Conservation (phyloP, 768 basidiomycete genomes). For the Trichaptum fuscoviolaceum region DNA sequence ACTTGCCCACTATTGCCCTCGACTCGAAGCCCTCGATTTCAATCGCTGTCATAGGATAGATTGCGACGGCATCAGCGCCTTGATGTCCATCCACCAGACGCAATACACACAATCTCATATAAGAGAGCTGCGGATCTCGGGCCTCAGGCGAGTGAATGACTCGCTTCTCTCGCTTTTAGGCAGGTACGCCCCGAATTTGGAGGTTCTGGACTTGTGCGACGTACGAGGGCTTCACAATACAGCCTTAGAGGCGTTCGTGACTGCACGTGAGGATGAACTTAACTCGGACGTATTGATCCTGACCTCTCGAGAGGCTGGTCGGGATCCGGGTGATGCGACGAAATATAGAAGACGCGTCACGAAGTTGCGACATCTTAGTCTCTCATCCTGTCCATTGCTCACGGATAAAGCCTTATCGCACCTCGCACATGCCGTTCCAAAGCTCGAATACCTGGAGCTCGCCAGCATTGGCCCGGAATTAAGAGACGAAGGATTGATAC, state of each 20-base stretch:
- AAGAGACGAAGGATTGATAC: slow-evolving; percentile 68
- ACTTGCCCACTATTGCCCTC: slow-evolving; percentile 52
- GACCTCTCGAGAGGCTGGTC: slow-evolving; percentile 59
- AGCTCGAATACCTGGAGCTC: slow-evolving; percentile 73
- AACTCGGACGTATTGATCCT: slow-evolving; percentile 37
- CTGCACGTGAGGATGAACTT: slow-evolving; percentile 37
- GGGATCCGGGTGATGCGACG: slow-evolving; percentile 44
- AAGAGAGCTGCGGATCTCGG: slow-evolving; percentile 61
- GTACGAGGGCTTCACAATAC: slow-evolving; percentile 68
- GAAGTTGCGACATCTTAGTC: slow-evolving; percentile 61
- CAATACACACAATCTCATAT: slow-evolving; percentile 23
- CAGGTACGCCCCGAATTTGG: slow-evolving; percentile 61
- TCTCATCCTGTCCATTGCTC: slow-evolving; percentile 67
- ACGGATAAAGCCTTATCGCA: slow-evolving; percentile 73
- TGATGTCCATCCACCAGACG: slow-evolving; percentile 29
- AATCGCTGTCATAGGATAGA: slow-evolving; percentile 66
- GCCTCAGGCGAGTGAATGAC: slow-evolving; percentile 57
- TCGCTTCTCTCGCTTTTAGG: slow-evolving; percentile 61
- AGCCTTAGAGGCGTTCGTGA: slow-evolving; percentile 66
- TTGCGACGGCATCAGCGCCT: slow-evolving; percentile 51
- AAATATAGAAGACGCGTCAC: slow-evolving; percentile 59
- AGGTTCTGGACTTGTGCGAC: slow-evolving; percentile 79
- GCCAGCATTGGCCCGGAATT: slow-evolving; percentile 68
- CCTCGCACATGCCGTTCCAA: slow-evolving; percentile 63
- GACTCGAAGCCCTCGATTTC: slow-evolving; percentile 59